Evolutionary conservation across 495 filamentous ascomycete genomes (phyloP).

Genomic region (Viridothelium virens): DNA sequence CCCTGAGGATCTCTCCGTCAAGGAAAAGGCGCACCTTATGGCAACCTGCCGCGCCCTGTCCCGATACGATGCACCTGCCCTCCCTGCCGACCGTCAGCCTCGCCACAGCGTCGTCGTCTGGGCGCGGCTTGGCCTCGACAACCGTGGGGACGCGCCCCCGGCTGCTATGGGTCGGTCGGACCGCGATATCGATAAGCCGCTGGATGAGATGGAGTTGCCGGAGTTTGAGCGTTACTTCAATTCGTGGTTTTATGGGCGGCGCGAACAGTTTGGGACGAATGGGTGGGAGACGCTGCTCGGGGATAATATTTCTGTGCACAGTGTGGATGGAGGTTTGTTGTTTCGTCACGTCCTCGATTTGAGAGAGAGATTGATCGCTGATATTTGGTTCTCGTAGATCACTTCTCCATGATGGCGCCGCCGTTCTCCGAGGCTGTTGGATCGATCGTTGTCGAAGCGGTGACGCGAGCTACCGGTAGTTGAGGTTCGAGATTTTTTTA

Average conservation of each 20-base stretch:
- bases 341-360: neutral
- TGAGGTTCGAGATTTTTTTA: neutral
- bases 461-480: slow-evolving; percentile 13
- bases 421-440: slow-evolving; percentile 16
- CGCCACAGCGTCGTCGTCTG: slow-evolving; percentile 17
- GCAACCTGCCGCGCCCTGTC: slow-evolving; percentile 19
- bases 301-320: slow-evolving; percentile 16
- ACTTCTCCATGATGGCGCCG: slow-evolving; percentile 21
- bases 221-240: slow-evolving; percentile 21
- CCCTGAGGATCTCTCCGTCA: slow-evolving; percentile 17
- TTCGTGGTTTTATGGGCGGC: slow-evolving; percentile 22
- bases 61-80: slow-evolving; percentile 21
- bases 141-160: slow-evolving; percentile 8
- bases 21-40: slow-evolving; percentile 20
- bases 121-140: slow-evolving; percentile 17
- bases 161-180: slow-evolving; percentile 17
- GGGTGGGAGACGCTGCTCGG: slow-evolving; percentile 21
- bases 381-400: slow-evolving; percentile 12
- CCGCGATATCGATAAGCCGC: slow-evolving; percentile 13
- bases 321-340: slow-evolving; percentile 20
- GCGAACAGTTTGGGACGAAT: slow-evolving; percentile 22
- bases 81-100: slow-evolving; percentile 15
- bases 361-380: neutral
- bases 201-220: slow-evolving; percentile 13
- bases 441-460: slow-evolving; percentile 15